These are phyloP conservation scores for Pleurotus cornucopiae DNA, from an alignment of 768 basidiomycete genomes.

Conservation along the genomic window DNA sequence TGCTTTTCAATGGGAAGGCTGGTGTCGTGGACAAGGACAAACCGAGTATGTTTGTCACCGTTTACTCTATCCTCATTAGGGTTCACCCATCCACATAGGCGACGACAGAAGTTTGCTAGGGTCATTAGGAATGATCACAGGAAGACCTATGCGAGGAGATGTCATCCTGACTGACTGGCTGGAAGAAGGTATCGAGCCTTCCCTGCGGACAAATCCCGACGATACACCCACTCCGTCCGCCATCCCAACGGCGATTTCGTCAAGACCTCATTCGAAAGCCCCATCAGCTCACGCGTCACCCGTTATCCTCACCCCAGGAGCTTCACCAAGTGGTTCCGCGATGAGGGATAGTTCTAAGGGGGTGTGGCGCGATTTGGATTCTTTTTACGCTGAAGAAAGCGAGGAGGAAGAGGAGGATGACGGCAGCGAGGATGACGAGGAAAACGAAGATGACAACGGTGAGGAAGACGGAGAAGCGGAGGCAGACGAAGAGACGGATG, in stretches of 20 bases:
- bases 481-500: constrained; percentile 7
- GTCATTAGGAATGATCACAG: constrained; percentile 59
- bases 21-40: constrained; percentile 34
- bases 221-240: constrained; percentile 35
- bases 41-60: constrained; percentile 22
- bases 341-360: constrained; percentile 33
- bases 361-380: constrained; percentile 60
- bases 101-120: constrained; percentile 50
- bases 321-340: constrained; percentile 39
- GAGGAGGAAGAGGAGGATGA: constrained; percentile 25
- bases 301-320: constrained; percentile 54
- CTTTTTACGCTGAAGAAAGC: constrained; percentile 59
- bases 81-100: constrained; percentile 18
- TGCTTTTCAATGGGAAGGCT: constrained; percentile 76
- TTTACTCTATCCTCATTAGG: constrained; percentile 3
- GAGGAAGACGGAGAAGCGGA: constrained; percentile 27
- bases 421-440: constrained; percentile 20
- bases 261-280: constrained; percentile 20
- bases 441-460: constrained; percentile 20
- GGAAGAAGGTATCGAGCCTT: constrained; percentile 77
- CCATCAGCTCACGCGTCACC: constrained; percentile 35
- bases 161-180: constrained; percentile 78
- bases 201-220: constrained; percentile 66
- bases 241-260: constrained; percentile 37
- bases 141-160: constrained; percentile 49